Conservation (phyloP, 768 basidiomycete species). For the Trametes punicea region DNA sequence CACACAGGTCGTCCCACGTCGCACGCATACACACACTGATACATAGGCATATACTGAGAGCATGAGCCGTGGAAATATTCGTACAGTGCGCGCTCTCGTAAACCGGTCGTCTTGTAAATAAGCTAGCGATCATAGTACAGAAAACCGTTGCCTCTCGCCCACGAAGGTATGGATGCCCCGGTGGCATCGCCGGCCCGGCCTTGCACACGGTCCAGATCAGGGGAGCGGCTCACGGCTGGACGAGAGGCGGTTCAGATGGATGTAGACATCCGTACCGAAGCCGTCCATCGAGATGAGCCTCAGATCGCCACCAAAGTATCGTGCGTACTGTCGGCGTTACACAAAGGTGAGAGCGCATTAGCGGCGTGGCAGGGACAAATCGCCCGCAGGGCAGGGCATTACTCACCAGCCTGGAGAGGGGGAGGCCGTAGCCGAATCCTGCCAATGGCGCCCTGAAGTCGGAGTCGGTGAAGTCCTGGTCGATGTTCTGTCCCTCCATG, state of each 20-base stretch:
- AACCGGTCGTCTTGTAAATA: too few species aligned
- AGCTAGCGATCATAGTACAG: background rate
- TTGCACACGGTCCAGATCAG: conserved; percentile 26
- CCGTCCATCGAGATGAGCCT: conserved; percentile 97
- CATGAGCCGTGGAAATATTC: background rate
- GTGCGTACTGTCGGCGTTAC: conserved; percentile 76
- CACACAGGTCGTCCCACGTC: background rate
- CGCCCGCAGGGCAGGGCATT: too few species aligned
- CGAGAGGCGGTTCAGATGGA: conserved; percentile 83
- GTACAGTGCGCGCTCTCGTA: too few species aligned
- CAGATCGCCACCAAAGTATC: conserved; percentile 94
- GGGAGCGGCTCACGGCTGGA: conserved; percentile 79
- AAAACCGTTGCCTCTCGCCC: background rate
- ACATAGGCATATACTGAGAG: too few species aligned
- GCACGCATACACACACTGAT: background rate
- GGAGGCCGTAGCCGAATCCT: conserved; percentile 92
- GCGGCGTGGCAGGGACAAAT: background rate
- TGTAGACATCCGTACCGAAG: conserved; percentile 93
- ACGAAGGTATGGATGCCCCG: background rate
- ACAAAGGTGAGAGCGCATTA: conserved; percentile 6
- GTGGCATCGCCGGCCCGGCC: too few species aligned
- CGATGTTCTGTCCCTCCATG: conserved; percentile 67
- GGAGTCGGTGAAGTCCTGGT: conserved; percentile 74
- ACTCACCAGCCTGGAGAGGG: conserved; percentile 84
- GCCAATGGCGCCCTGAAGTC: conserved; percentile 99